phyloP scores from a whole-genome alignment of 345 rosid genomes.

The Ailanthus altissimus region DNA sequence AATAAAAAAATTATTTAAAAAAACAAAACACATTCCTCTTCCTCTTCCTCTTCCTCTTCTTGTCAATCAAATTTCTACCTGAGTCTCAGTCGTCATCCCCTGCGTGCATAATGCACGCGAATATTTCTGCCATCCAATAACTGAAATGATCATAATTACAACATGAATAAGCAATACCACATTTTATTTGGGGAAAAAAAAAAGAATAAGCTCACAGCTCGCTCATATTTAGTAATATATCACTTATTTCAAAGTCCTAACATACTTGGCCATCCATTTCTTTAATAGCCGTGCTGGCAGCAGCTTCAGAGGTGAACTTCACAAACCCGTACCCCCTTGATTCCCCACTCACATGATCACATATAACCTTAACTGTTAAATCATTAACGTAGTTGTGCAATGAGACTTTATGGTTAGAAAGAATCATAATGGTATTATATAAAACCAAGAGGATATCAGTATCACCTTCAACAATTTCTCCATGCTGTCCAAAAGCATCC shows the following conservation, averaged over 20 bases:
- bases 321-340: conserved; percentile 85
- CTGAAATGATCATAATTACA: conserved; percentile 33
- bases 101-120: conserved; percentile 52
- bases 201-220: background rate
- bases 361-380: conserved; percentile 56
- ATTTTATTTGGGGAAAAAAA: background rate
- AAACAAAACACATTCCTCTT: too few species aligned
- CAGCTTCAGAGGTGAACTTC: conserved; percentile 50
- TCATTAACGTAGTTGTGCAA: background rate
- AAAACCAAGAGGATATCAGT: background rate
- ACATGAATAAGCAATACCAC: background rate
- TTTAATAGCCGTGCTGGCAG: conserved; percentile 56
- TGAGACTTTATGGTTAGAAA: background rate
- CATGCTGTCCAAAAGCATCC: conserved; percentile 48
- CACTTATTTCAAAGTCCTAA: background rate
- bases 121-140: conserved; percentile 68
- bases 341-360: conserved; percentile 64
- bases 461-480: conserved; percentile 56
- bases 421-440: background rate
- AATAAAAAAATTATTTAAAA: too few species aligned
- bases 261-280: conserved; percentile 65
- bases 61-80: background rate
- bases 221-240: background rate
- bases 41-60: conserved; percentile 12
- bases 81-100: conserved; percentile 18